Percentiles rank a stretch among this genome's conserved stretches.
Evolutionary conservation across 2,329 filamentous ascomycete genomes (phyloP).

Genomic region (Capronia americana): DNA sequence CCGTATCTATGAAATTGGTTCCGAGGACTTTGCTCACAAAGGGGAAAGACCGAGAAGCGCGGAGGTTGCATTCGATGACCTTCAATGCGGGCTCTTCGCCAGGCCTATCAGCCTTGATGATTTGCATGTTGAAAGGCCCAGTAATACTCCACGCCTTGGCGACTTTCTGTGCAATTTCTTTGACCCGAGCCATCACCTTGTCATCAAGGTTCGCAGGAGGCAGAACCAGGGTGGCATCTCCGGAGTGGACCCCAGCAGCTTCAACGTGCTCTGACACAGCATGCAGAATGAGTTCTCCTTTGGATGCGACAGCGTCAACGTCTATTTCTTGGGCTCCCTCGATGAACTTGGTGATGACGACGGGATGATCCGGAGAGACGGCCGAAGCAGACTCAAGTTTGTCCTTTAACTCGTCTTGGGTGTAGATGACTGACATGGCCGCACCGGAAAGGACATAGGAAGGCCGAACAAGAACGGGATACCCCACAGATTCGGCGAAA

Average conservation of each 20-base stretch:
- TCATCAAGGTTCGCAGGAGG: constrained; percentile 82
- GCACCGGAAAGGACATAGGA: constrained; percentile 96
- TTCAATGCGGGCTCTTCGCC: constrained; percentile 79
- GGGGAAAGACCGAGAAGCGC: constrained; percentile 95
- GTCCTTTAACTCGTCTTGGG: constrained; percentile 86
- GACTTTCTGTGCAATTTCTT: constrained; percentile 95
- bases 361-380: constrained; percentile 94
- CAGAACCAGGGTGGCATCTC: constrained; percentile 92
- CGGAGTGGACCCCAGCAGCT: constrained; percentile 96
- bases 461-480: constrained; percentile 93
- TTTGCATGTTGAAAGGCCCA: constrained; percentile 99
- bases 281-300: constrained; percentile 86
- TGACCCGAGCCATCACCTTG: constrained; percentile 80
- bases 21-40: constrained; percentile 98
- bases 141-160: constrained; percentile 97
- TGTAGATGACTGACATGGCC: constrained; percentile 96
- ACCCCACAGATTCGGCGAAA: constrained; percentile 84
- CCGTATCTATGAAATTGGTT: constrained; percentile 94
- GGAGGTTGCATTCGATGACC: constrained; percentile 98
- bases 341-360: constrained; percentile 98
- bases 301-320: constrained; percentile 86
- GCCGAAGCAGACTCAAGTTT: constrained; percentile 89
- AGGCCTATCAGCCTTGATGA: constrained; percentile 79
- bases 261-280: constrained; percentile 96
- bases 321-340: constrained; percentile 97